A percentile compares a stretch with the other conserved stretches of the same genome.
phyloP scores from a whole-genome alignment of 371 early-diverging fungal genomes.

The Mucor circinelloides region DNA sequence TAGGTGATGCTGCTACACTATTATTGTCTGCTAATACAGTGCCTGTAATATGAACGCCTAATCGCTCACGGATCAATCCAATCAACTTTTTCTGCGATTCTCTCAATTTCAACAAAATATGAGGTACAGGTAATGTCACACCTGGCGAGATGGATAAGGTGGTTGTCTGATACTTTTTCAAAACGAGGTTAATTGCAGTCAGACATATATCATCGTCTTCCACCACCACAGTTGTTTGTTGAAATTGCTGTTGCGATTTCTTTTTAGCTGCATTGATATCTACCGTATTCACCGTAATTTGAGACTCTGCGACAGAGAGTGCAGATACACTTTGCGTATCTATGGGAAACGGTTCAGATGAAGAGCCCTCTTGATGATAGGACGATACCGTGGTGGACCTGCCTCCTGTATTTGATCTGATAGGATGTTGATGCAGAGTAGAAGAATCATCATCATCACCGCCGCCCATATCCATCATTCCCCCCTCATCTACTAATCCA shows the following conservation, averaged over 20 bases:
- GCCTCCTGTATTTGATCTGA: not conserved
- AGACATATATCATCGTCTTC: conserved; percentile 41
- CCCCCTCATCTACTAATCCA: not conserved
- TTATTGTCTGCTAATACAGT: not conserved
- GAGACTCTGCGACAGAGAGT: conserved; percentile 26
- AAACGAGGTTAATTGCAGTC: conserved; percentile 29
- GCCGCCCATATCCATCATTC: not conserved
- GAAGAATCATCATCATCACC: conserved; percentile 5
- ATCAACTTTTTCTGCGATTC: conserved; percentile 39
- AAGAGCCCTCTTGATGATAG: conserved; percentile 8
- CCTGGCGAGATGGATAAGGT: conserved; percentile 83
- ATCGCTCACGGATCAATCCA: conserved; percentile 24
- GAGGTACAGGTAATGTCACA: conserved; percentile 82
- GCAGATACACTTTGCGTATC: conserved; percentile 27
- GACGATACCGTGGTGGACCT: not conserved
- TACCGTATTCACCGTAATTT: conserved; percentile 22
- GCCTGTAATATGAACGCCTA: conserved; percentile 16
- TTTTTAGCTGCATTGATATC: conserved; percentile 21
- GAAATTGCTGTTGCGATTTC: conserved; percentile 16
- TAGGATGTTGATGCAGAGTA: not conserved
- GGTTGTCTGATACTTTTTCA: conserved; percentile 61
- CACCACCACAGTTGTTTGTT: conserved; percentile 13
- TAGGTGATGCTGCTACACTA: not conserved
- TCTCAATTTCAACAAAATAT: conserved; percentile 69
- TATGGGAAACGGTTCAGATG: not conserved